These are phyloP conservation scores for Phytophthora lateralis DNA, from an alignment of 352 stramenopile species.

Conservation along the genomic window DNA sequence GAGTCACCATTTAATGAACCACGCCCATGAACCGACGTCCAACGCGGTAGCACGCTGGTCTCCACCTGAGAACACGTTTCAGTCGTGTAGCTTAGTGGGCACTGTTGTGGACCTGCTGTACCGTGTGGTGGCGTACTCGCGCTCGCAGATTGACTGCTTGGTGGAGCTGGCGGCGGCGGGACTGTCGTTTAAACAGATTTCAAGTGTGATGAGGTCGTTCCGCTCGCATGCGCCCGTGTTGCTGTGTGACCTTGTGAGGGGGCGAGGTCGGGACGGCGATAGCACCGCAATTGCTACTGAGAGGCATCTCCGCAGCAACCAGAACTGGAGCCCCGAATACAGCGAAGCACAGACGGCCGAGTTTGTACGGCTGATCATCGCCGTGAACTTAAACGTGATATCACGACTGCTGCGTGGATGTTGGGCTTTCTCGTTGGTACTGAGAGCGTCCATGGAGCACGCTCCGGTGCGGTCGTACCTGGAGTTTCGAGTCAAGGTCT, in stretches of 20 bases:
- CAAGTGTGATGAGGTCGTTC: constrained; percentile 33
- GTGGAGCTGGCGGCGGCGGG: constrained; percentile 39
- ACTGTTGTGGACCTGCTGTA: constrained; percentile 26
- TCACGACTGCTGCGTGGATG: constrained; percentile 40
- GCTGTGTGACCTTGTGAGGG: constrained; percentile 23
- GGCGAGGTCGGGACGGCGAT: not conserved
- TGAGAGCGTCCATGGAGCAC: constrained; percentile 37
- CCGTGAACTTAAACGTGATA: constrained; percentile 43
- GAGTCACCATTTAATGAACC: constrained; percentile 23
- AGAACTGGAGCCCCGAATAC: constrained; percentile 23
- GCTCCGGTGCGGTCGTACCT: constrained; percentile 42
- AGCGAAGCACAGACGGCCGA: constrained; percentile 38
- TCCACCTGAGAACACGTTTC: constrained; percentile 33
- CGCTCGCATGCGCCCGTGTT: constrained; percentile 23
- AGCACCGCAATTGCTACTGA: not conserved
- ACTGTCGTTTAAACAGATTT: constrained; percentile 40
- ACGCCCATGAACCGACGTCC: constrained; percentile 21
- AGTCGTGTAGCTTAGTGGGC: constrained; percentile 23
- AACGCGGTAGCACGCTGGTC: constrained; percentile 25
- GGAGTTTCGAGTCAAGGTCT: constrained; percentile 54
- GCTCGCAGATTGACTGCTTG: constrained; percentile 39
- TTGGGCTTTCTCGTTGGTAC: constrained; percentile 57
- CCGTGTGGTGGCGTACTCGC: constrained; percentile 32
- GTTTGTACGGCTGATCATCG: constrained; percentile 51
- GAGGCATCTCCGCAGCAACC: constrained; percentile 5